Conservation (phyloP, 2,329 filamentous ascomycete genomes). For the Paraphaeosphaeria minitans region DNA sequence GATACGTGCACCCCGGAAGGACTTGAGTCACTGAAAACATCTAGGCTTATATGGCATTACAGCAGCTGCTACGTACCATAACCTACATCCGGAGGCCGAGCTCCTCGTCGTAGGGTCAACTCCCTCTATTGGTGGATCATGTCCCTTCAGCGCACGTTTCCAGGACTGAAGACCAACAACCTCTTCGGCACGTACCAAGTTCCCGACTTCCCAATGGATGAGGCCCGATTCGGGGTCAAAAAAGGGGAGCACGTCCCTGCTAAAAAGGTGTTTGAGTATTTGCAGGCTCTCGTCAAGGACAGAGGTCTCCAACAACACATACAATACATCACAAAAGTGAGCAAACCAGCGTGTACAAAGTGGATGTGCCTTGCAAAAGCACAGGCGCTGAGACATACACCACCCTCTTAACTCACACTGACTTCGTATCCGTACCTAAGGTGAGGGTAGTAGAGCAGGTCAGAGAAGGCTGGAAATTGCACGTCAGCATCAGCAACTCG, state of each 20-base stretch:
- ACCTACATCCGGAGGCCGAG: conserved; percentile 45
- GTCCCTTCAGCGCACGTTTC: conserved; percentile 49
- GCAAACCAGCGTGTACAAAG: no score
- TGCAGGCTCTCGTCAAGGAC: conserved; percentile 49
- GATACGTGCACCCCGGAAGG: neutral
- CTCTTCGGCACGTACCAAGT: conserved; percentile 49
- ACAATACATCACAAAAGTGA: conserved; percentile 59
- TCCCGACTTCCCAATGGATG: conserved; percentile 45
- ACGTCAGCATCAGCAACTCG: conserved; percentile 14
- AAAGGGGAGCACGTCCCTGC: conserved; percentile 65
- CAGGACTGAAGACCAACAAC: conserved; percentile 53
- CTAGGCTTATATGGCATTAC: conserved; percentile 48
- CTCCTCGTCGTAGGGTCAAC: conserved; percentile 51
- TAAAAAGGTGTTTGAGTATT: conserved; percentile 60
- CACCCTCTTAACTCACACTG: no score
- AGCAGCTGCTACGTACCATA: conserved; percentile 48
- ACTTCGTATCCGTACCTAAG: no score
- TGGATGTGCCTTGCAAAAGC: no score
- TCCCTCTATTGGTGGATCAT: conserved; percentile 48
- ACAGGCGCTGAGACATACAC: no score
- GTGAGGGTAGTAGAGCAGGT: conserved; percentile 52
- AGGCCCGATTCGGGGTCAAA: conserved; percentile 45
- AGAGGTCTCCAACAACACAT: conserved; percentile 56
- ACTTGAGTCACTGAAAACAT: neutral
- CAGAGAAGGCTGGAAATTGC: conserved; percentile 27